Percentiles rank a stretch among this genome's conserved stretches.
These are phyloP conservation scores for Passalora sequoiae DNA, from an alignment of 2,329 filamentous ascomycete species.

Conservation along the genomic window DNA sequence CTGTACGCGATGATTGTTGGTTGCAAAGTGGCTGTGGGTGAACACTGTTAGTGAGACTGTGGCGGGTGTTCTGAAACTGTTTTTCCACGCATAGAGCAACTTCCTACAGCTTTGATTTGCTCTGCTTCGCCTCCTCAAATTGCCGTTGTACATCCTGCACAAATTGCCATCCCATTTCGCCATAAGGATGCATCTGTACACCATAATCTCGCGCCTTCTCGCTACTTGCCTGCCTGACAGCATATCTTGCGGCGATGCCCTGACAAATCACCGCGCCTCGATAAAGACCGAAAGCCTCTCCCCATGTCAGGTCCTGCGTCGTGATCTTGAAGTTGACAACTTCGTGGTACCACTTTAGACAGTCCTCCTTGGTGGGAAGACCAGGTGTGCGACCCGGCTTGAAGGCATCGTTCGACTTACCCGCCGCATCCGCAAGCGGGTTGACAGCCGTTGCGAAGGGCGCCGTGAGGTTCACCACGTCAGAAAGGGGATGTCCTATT, in stretches of 20 bases:
- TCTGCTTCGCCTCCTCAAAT: conserved; percentile 27
- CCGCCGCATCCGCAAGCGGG: conserved; percentile 36
- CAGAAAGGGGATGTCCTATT: conserved; percentile 89
- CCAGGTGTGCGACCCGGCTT: conserved; percentile 60
- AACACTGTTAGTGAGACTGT: too few species aligned
- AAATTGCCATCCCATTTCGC: conserved; percentile 70
- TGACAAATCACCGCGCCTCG: conserved; percentile 64
- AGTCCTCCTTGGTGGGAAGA: conserved; percentile 55
- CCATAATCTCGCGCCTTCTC: conserved; percentile 71
- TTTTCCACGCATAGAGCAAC: too few species aligned
- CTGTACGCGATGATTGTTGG: too few species aligned
- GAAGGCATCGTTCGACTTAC: conserved; percentile 50
- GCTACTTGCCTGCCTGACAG: conserved; percentile 82
- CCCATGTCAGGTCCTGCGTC: conserved; percentile 56
- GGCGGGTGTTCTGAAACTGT: too few species aligned
- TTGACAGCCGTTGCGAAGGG: conserved; percentile 42
- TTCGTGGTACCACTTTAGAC: conserved; percentile 62
- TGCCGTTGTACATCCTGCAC: conserved; percentile 47
- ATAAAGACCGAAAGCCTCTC: conserved; percentile 58
- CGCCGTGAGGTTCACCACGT: conserved; percentile 71
- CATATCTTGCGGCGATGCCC: conserved; percentile 86
- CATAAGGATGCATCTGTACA: conserved; percentile 63
- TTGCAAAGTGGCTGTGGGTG: too few species aligned
- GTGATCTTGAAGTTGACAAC: conserved; percentile 66
- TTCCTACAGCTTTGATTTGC: conserved; percentile 16